phyloP scores from a whole-genome alignment of 2,329 filamentous ascomycete species.

The Phyllosticta citriasiana region DNA sequence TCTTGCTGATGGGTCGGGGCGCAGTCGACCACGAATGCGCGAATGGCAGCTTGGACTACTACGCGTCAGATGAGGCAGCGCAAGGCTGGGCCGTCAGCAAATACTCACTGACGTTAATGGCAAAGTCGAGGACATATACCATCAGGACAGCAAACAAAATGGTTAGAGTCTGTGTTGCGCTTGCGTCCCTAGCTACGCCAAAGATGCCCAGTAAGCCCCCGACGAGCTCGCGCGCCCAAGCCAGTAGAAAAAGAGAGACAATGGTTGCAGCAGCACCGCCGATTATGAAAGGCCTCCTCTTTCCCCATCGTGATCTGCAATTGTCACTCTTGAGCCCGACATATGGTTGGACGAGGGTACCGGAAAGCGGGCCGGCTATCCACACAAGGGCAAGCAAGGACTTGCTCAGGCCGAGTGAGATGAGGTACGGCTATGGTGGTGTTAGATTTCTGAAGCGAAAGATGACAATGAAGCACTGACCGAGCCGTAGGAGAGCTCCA shows the following conservation, averaged over 20 bases:
- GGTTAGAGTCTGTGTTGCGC: constrained; percentile 52
- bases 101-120: constrained; percentile 74
- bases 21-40: constrained; percentile 89
- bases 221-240: constrained; percentile 47
- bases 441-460: constrained; percentile 4
- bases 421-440: constrained; percentile 36
- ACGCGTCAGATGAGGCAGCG: not conserved
- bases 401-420: constrained; percentile 43
- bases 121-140: constrained; percentile 86
- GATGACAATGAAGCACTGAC: constrained; percentile 30
- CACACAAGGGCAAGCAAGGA: constrained; percentile 43
- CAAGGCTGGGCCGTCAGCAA: not conserved
- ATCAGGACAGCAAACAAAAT: constrained; percentile 75
- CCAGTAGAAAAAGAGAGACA: constrained; percentile 38
- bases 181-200: constrained; percentile 56
- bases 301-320: constrained; percentile 38
- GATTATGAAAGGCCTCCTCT: constrained; percentile 43
- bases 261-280: constrained; percentile 41
- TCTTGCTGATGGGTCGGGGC: constrained; percentile 90
- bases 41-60: constrained; percentile 75
- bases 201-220: constrained; percentile 58
- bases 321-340: constrained; percentile 45
- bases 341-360: constrained; percentile 44
- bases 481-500: constrained; percentile 88
- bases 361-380: constrained; percentile 47